Evolutionary conservation across 2,329 filamentous ascomycete species (phyloP).

Genomic region (Chrysoporthe deuterocubensis): DNA sequence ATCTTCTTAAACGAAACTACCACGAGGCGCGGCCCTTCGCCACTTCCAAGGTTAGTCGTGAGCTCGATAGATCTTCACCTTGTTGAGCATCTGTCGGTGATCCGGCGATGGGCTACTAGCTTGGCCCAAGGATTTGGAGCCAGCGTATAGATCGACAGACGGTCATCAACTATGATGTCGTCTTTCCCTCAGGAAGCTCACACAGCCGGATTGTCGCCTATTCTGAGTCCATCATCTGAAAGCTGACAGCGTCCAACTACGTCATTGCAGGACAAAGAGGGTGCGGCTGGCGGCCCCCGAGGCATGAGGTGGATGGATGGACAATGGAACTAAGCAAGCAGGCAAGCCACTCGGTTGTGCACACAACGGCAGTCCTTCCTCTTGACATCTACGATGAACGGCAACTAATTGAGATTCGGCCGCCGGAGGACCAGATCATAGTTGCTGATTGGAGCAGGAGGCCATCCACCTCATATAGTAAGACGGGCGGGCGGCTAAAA

Average conservation of each 20-base stretch:
- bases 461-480: not conserved
- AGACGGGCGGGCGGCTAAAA: not conserved
- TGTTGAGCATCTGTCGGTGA: not conserved
- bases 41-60: not conserved
- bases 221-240: not conserved
- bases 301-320: not conserved
- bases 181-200: not conserved
- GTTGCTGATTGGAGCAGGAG: not conserved
- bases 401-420: not conserved
- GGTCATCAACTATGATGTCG: not conserved
- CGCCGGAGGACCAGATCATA: not conserved
- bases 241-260: not conserved
- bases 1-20: not conserved
- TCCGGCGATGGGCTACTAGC: not conserved
- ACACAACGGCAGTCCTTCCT: not conserved
- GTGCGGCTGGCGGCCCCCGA: not conserved
- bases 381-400: not conserved
- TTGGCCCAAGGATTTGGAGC: not conserved
- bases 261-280: slow-evolving; percentile 5
- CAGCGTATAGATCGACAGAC: not conserved
- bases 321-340: not conserved
- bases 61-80: not conserved
- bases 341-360: not conserved
- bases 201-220: not conserved
- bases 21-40: not conserved